phyloP scores from a whole-genome alignment of 2,329 filamentous ascomycete genomes.

The Eutypella sp. region DNA sequence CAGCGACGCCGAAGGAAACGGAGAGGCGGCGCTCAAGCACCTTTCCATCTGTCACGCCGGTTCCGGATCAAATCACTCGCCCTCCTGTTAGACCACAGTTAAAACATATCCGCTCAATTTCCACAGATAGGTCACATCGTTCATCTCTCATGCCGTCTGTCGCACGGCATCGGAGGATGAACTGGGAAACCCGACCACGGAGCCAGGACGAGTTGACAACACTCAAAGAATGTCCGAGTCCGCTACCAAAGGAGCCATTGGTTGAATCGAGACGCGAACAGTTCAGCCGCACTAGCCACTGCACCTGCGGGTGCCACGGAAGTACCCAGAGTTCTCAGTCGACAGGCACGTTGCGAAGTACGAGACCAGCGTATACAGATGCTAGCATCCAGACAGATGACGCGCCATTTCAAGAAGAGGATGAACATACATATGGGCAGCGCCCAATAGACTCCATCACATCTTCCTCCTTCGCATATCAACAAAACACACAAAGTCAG shows the following conservation, averaged over 20 bases:
- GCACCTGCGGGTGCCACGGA: slow-evolving; percentile 7
- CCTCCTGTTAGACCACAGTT: slow-evolving; percentile 4
- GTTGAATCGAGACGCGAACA: not conserved
- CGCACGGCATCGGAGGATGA: slow-evolving; percentile 10
- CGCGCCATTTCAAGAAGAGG: not conserved
- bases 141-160: slow-evolving; percentile 12
- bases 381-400: slow-evolving; percentile 24
- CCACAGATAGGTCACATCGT: slow-evolving; percentile 12
- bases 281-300: not conserved
- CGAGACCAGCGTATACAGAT: slow-evolving; percentile 18
- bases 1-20: slow-evolving; percentile 2
- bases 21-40: slow-evolving; percentile 21
- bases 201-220: slow-evolving; percentile 16
- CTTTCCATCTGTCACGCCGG: slow-evolving; percentile 13
- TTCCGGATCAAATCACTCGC: slow-evolving; percentile 5
- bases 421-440: slow-evolving; percentile 1
- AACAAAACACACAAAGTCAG: slow-evolving; percentile 13
- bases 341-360: not conserved
- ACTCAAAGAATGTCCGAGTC: slow-evolving; percentile 19
- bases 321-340: not conserved
- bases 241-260: slow-evolving; percentile 2
- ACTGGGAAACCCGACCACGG: slow-evolving; percentile 15
- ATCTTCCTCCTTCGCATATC: slow-evolving; percentile 12
- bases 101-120: slow-evolving; percentile 11
- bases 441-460: slow-evolving; percentile 12